Evolutionary conservation across 2,329 filamentous ascomycete genomes (phyloP), one percentile per base, ranked within the genome.

Genomic region (Pyrenophora seminiperda): DNA sequence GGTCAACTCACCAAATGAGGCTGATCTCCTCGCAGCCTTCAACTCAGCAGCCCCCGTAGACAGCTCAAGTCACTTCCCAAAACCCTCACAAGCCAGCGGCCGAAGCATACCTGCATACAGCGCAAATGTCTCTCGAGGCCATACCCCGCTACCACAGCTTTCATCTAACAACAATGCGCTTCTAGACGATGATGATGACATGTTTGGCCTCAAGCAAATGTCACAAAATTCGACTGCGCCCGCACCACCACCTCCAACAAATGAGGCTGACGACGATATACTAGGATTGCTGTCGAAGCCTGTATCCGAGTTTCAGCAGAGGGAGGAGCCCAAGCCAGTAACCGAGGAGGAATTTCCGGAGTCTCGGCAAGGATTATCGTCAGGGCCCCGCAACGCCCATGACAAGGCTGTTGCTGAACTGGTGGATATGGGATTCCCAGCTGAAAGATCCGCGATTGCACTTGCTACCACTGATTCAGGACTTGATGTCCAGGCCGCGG

Each of bases 401-500:
- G 91, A 96, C 66, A 84, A 83, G 59, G 90, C 91, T 7, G 83
- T 97, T 19, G 90, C 90, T 7, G 91, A 97, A 70, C 77, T 99
- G 19, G 85, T 97, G 3, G 93, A 97, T 60, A 97, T 97, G 84
- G 94, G 94, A 0, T 99, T 99, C 63, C 85, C 90, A 0, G 82
- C 86, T 0, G 90, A 96, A 50, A 91, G 91, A 65, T 88, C 94
- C n/a, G 82, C 83, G 45, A 81, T 87, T 55, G 94, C 91, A 4
- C 75, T 99, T 32, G 85, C 85, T 9, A 88, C 91, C 64, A 96
- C 89, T 24, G 88, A 90, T 3, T 86, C 86, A 3, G 90, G 90
- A 2, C 75, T 86, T 1, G 88, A 97, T 67, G 84, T 96, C 7
- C 91, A 96, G 71, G 87, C 85, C 40, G 93, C 93, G 2, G 90